Conservation (phyloP, 768 basidiomycete species). For the Suillus weaverae region DNA sequence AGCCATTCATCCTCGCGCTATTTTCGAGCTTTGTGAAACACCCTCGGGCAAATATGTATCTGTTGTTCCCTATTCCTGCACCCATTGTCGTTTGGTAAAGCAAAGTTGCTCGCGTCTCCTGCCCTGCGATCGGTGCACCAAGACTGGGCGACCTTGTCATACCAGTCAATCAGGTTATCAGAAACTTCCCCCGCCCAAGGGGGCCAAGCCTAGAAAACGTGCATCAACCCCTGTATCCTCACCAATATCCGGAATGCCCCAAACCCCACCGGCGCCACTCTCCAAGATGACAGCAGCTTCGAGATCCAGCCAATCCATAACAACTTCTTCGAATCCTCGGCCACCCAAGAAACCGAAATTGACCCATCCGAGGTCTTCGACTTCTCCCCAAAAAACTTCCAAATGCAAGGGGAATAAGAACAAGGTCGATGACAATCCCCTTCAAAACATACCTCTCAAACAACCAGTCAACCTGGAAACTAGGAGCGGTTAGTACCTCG, state of each 20-base stretch:
- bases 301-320: too few relatives aligned
- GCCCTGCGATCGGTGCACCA: constrained; percentile 29
- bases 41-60: constrained; percentile 15
- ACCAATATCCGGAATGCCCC: neutral
- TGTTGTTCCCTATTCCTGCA: constrained; percentile 25
- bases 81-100: constrained; percentile 11
- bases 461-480: neutral
- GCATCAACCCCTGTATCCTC: neutral
- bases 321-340: neutral
- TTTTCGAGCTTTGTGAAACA: constrained; percentile 26
- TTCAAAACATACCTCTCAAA: neutral
- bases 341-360: neutral
- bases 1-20: constrained; percentile 19
- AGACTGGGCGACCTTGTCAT: constrained; percentile 7
- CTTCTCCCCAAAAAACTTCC: neutral
- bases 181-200: constrained; percentile 26
- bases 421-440: neutral
- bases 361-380: neutral
- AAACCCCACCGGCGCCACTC: neutral
- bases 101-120: constrained; percentile 27
- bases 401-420: neutral
- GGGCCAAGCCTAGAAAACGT: neutral
- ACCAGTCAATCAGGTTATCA: constrained; percentile 15
- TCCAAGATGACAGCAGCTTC: neutral
- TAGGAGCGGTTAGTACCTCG: neutral